Percentiles rank a stretch among this genome's conserved stretches.
Conservation (phyloP, 176 grass and related monocot species). For the Carex littledalei region DNA sequence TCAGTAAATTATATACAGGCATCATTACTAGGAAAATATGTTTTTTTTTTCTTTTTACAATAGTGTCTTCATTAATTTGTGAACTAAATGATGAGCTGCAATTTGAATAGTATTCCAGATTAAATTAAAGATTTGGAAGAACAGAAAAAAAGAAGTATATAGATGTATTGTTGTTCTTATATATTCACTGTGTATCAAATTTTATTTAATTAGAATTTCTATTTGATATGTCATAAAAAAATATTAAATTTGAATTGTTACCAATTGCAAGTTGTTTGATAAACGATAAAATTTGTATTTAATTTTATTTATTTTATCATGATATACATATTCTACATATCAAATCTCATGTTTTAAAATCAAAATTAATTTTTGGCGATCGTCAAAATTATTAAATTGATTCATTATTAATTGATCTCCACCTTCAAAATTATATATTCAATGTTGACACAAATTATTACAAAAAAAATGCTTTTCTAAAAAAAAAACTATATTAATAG, state of each 20-base stretch:
- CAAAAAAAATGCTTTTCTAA: neutral
- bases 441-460: neutral
- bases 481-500: neutral
- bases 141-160: too few species aligned
- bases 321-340: neutral
- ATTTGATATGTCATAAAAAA: neutral
- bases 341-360: neutral
- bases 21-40: neutral
- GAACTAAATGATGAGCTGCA: too few species aligned
- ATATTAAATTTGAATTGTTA: neutral
- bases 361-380: neutral
- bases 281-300: neutral
- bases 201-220: too few species aligned
- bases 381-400: neutral
- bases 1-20: neutral
- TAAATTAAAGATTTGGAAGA: too few species aligned
- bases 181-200: too few species aligned
- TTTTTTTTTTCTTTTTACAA: too few species aligned
- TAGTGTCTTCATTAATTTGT: too few species aligned
- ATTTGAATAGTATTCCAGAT: too few species aligned
- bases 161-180: too few species aligned
- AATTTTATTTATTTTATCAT: neutral
- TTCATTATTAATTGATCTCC: neutral
- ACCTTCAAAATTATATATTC: neutral
- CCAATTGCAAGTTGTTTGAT: neutral